Conservation (phyloP, 116 monocot species). For the Trichopus zeylanicus region DNA sequence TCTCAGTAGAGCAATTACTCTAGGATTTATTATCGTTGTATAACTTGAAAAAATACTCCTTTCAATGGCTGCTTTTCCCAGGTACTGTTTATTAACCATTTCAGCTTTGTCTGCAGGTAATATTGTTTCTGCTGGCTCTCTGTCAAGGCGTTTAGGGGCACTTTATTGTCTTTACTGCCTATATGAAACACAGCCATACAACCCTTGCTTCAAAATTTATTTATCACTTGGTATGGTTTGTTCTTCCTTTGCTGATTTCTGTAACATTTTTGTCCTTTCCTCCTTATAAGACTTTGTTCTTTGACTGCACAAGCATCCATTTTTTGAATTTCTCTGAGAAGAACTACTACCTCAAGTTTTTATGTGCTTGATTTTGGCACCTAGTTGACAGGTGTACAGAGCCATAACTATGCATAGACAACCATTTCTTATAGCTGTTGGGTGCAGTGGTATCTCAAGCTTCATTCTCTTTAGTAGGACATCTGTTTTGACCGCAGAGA, state of each 20-base stretch:
- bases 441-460: neutral
- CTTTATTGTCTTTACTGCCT: slow-evolving; percentile 95
- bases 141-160: slow-evolving; percentile 65
- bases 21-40: neutral
- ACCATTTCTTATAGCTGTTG: neutral
- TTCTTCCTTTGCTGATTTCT: no score
- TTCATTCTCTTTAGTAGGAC: neutral
- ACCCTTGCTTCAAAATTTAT: slow-evolving; percentile 80
- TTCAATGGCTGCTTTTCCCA: no score
- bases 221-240: no score
- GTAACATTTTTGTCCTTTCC: no score
- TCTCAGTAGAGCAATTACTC: neutral
- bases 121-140: slow-evolving; percentile 36
- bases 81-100: no score
- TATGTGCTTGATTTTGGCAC: no score
- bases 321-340: no score
- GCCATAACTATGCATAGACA: neutral
- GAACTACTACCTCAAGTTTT: no score
- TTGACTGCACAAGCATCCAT: no score
- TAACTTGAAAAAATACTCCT: no score
- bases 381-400: no score
- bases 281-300: no score
- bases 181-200: slow-evolving; percentile 73
- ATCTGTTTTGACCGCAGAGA: neutral
- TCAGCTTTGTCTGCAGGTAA: slow-evolving; percentile 38